These are phyloP conservation scores for Lactarius vividus DNA, from an alignment of 768 basidiomycete species.

Conservation along the genomic window DNA sequence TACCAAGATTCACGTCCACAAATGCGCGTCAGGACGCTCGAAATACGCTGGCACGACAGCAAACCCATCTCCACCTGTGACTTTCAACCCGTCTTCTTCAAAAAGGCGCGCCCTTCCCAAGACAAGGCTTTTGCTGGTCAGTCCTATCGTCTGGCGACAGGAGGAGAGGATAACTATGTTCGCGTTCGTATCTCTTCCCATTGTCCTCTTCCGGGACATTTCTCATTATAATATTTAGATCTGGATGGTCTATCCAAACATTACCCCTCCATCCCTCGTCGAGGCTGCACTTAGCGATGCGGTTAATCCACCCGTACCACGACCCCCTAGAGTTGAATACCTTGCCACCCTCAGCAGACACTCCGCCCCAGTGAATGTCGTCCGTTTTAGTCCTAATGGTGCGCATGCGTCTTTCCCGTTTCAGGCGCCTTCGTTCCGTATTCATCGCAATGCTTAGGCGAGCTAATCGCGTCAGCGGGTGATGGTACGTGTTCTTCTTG, in stretches of 20 bases:
- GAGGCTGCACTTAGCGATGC: constrained; percentile 39
- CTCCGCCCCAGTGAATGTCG: constrained; percentile 94
- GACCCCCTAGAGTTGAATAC: constrained; percentile 90
- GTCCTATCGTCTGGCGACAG: constrained; percentile 90
- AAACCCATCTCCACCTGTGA: constrained; percentile 96
- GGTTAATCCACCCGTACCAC: constrained; percentile 38
- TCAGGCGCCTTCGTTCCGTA: constrained; percentile 5
- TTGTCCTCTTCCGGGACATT: background rate
- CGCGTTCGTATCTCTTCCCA: constrained; percentile 57
- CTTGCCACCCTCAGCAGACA: constrained; percentile 91
- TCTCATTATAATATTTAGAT: constrained; percentile 45
- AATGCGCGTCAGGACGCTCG: constrained; percentile 88
- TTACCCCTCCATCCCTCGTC: constrained; percentile 61
- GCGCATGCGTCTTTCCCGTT: constrained; percentile 30
- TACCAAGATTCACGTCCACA: constrained; percentile 23
- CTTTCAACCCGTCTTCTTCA: constrained; percentile 83
- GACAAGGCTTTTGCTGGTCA: constrained; percentile 59
- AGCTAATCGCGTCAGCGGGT: constrained; percentile 92
- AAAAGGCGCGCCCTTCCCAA: constrained; percentile 70
- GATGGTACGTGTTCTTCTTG: constrained; percentile 63
- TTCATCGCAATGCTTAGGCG: constrained; percentile 49
- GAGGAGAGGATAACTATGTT: constrained; percentile 96
- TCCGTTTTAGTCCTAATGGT: constrained; percentile 95
- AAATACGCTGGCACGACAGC: constrained; percentile 95
- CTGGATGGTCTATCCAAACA: constrained; percentile 94